Percentiles rank a stretch among this genome's conserved stretches.
These are phyloP conservation scores for Russula olivacea DNA, from an alignment of 768 basidiomycete species.

Conservation along the genomic window DNA sequence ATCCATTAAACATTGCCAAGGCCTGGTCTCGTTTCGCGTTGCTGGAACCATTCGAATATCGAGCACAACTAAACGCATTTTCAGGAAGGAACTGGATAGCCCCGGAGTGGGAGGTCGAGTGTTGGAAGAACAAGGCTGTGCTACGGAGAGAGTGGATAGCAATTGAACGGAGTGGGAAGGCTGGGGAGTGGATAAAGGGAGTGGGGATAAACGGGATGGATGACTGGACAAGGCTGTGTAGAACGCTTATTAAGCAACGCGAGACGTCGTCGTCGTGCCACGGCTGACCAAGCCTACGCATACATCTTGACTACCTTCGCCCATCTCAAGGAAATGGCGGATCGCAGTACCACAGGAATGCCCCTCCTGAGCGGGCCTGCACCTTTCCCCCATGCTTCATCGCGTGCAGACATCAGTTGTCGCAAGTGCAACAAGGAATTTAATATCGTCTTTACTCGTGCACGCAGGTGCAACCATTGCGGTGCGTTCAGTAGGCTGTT, in stretches of 20 bases:
- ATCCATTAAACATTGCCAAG: slow-evolving; percentile 42
- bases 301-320: neutral
- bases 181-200: slow-evolving; percentile 52
- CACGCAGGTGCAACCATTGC: slow-evolving; percentile 68
- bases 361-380: slow-evolving; percentile 64
- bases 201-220: slow-evolving; percentile 51
- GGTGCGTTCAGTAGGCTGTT: slow-evolving; percentile 36
- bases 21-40: slow-evolving; percentile 50
- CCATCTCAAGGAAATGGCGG: slow-evolving; percentile 2
- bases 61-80: slow-evolving; percentile 51
- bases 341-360: slow-evolving; percentile 38
- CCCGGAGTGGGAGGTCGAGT: slow-evolving; percentile 52
- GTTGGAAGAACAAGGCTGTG: slow-evolving; percentile 43
- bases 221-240: slow-evolving; percentile 57
- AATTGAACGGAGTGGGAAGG: slow-evolving; percentile 51
- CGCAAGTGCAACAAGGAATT: slow-evolving; percentile 74
- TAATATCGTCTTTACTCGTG: slow-evolving; percentile 55
- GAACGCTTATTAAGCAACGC: slow-evolving; percentile 29
- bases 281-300: neutral
- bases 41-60: slow-evolving; percentile 61
- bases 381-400: slow-evolving; percentile 38
- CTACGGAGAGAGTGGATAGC: slow-evolving; percentile 54
- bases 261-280: neutral
- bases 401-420: slow-evolving; percentile 40
- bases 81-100: slow-evolving; percentile 37